Conservation (phyloP, 495 filamentous ascomycete genomes). For the Haplographium delicatum region DNA sequence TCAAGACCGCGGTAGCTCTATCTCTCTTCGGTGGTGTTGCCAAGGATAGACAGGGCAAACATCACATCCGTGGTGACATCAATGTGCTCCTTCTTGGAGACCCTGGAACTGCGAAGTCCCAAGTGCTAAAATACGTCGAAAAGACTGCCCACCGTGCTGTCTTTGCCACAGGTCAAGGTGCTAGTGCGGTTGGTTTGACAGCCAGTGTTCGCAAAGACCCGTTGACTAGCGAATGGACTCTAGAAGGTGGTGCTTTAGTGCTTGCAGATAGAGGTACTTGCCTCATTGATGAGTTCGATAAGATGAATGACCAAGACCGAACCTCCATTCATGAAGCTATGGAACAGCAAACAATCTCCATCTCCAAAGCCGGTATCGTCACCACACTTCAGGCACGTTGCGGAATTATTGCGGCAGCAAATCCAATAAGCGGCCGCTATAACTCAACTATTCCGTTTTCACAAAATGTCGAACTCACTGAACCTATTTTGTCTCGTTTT, state of each 20-base stretch:
- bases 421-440: slow-evolving; percentile 93
- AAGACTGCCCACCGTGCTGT: slow-evolving; percentile 96
- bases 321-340: slow-evolving; percentile 99
- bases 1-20: slow-evolving; percentile 94
- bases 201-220: slow-evolving; percentile 95
- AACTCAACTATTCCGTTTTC: slow-evolving; percentile 94
- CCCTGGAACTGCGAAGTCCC: slow-evolving; percentile 97
- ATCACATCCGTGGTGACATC: slow-evolving; percentile 93
- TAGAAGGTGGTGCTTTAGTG: slow-evolving; percentile 95
- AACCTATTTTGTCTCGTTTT: slow-evolving; percentile 97
- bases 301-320: slow-evolving; percentile 99
- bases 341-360: slow-evolving; percentile 99
- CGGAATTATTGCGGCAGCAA: slow-evolving; percentile 94
- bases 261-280: slow-evolving; percentile 94
- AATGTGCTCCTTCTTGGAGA: slow-evolving; percentile 97
- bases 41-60: slow-evolving; percentile 83
- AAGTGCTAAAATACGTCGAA: slow-evolving; percentile 96
- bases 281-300: slow-evolving; percentile 99
- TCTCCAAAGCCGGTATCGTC: slow-evolving; percentile 98
- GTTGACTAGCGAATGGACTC: slow-evolving; percentile 93
- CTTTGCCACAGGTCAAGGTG: slow-evolving; percentile 97
- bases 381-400: slow-evolving; percentile 97
- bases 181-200: slow-evolving; percentile 95
- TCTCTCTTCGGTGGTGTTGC: slow-evolving; percentile 93
- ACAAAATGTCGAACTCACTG: slow-evolving; percentile 93